These are phyloP conservation scores for Fennellomyces sp. DNA, from an alignment of 371 early-diverging fungal species.

Conservation along the genomic window DNA sequence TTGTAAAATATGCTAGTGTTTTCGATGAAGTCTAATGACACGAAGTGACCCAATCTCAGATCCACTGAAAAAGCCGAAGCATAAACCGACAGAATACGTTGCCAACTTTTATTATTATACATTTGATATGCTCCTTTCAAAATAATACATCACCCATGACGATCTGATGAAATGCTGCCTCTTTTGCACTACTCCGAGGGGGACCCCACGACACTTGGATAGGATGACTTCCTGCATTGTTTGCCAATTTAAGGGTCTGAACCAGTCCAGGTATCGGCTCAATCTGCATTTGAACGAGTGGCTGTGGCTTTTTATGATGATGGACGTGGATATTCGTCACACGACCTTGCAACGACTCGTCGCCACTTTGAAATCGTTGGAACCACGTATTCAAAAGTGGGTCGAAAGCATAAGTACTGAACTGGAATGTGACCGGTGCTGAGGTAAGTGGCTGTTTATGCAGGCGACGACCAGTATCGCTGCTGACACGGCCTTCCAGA, in stretches of 20 bases:
- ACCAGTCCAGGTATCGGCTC: neutral
- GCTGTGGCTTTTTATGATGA: neutral
- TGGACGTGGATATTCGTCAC: no score
- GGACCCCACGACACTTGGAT: neutral
- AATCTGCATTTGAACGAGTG: constrained; percentile 5
- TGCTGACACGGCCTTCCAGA: neutral
- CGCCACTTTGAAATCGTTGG: neutral
- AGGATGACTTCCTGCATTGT: neutral
- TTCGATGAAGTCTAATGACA: no score
- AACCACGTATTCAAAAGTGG: neutral
- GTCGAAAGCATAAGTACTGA: neutral
- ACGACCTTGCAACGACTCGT: no score
- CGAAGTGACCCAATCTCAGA: no score
- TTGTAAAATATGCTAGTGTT: no score
- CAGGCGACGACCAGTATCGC: neutral
- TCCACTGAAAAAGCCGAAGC: no score
- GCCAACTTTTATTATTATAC: no score
- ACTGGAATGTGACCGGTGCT: neutral
- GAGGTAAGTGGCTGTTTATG: neutral
- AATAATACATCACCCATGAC: constrained; percentile 5
- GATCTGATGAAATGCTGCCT: neutral
- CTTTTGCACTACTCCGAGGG: neutral
- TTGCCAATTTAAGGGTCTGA: neutral
- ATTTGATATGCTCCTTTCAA: neutral
- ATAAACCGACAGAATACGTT: no score